These are phyloP conservation scores for Oryza officinalis DNA, from an alignment of 176 grass and related monocot species.

Conservation along the genomic window DNA sequence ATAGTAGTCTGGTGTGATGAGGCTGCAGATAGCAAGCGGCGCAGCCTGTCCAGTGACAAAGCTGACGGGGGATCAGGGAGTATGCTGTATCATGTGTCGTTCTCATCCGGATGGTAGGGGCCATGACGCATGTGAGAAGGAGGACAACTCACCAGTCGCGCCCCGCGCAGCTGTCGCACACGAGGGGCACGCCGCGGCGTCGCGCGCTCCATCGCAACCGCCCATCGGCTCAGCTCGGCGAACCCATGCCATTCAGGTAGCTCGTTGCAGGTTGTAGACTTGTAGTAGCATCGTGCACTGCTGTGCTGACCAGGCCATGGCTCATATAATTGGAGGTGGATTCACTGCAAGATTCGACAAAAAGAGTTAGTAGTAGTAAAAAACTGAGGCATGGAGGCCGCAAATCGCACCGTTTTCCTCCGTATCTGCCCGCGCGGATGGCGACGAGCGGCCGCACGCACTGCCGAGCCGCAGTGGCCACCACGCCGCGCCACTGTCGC, in stretches of 20 bases:
- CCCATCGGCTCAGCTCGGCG: background rate
- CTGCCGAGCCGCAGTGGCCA: background rate
- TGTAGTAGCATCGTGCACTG: too few species aligned
- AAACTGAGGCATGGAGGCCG: too few species aligned
- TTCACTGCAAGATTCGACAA: background rate
- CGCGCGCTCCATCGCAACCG: background rate
- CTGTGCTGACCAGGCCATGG: too few species aligned
- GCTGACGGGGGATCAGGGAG: background rate
- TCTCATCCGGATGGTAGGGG: constrained; percentile 11
- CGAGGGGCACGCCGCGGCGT: background rate
- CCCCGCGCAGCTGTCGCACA: background rate
- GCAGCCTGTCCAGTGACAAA: background rate
- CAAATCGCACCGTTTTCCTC: background rate
- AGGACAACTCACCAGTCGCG: background rate
- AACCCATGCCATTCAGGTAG: too few species aligned
- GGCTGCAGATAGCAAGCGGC: background rate
- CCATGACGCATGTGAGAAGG: background rate
- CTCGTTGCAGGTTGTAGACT: too few species aligned
- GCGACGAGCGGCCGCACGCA: background rate
- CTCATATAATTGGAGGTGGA: too few species aligned
- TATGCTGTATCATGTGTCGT: background rate
- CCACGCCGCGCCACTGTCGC: background rate
- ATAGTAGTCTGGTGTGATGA: background rate
- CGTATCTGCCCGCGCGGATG: background rate
- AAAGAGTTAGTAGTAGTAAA: too few species aligned